phyloP scores from a whole-genome alignment of 2,329 filamentous ascomycete species.

The Colletotrichum tropicale region DNA sequence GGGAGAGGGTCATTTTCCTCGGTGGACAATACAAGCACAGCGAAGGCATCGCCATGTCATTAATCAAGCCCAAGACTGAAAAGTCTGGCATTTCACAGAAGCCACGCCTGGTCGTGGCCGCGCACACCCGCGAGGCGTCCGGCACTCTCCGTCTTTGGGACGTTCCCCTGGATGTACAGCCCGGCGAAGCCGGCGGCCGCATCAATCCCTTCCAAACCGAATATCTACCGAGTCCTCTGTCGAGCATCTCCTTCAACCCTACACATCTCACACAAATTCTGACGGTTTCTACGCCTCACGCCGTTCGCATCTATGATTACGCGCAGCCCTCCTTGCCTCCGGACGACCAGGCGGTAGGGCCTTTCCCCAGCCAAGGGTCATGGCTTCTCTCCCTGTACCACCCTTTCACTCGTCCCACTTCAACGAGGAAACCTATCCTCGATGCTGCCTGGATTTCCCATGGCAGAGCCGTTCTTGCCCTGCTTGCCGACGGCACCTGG shows the following conservation, averaged over 20 bases:
- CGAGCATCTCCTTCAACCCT: constrained; percentile 65
- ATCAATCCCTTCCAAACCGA: constrained; percentile 65
- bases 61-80: constrained; percentile 46
- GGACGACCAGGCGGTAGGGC: constrained; percentile 54
- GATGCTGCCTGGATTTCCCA: constrained; percentile 67
- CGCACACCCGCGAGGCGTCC: constrained; percentile 63
- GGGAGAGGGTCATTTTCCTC: constrained; percentile 61
- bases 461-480: constrained; percentile 61
- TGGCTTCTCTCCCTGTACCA: constrained; percentile 69
- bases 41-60: constrained; percentile 60
- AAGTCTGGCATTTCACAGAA: constrained; percentile 13
- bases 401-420: constrained; percentile 54
- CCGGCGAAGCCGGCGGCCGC: constrained; percentile 24
- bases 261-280: constrained; percentile 63
- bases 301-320: constrained; percentile 68
- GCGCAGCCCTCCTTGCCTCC: constrained; percentile 54
- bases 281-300: constrained; percentile 57
- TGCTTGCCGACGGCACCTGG: constrained; percentile 70
- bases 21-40: constrained; percentile 57
- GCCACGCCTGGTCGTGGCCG: constrained; percentile 59
- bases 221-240: constrained; percentile 59
- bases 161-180: constrained; percentile 51
- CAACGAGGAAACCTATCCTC: constrained; percentile 62
- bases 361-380: constrained; percentile 62
- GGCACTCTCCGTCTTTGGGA: constrained; percentile 65